Evolutionary conservation across 2,329 filamentous ascomycete genomes (phyloP), one percentile per base, ranked within the genome.

Genomic region (Myriosclerotinia curreyana): DNA sequence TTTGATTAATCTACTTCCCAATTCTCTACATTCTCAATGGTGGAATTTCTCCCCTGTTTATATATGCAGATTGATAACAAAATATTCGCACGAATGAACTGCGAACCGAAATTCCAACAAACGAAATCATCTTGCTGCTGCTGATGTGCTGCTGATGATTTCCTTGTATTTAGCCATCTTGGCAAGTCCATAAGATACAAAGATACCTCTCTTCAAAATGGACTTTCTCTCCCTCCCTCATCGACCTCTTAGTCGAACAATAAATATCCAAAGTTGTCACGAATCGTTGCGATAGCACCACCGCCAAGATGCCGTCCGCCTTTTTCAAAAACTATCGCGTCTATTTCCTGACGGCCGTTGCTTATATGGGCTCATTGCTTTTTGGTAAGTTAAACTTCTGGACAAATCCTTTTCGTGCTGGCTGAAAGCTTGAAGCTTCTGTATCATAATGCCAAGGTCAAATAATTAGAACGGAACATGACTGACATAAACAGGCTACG

Each of bases 321-420:
- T 70, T 70, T 44, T 70, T 70, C 64, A 67, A 67, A 38, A 70
- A 70, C 56, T 65, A 65, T 48, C 63, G 69, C 28, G 67, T 70
- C 59, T 70, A 70, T 50, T 25, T 71, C 12, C 66, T 71, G 44
- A 69, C 70, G 31, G 58, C 66, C 9, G 69, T 71, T 60, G 69
- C 69, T 17, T 71, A 71, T 44, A 70, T 71, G 67, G 70, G 70
- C 54, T 70, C 68, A 12, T 55, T 71, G 50, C 65, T 71, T n/a
- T 71, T 71, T 46, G 70, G 70, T 69, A 66, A 9, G 61, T 38
- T 12, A 28, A n/a, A 12, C 11, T 8, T 36, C 34, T 17, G 52
- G 52, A 40, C 40, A 25, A 11, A 12, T 40, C 17, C 36, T 12
- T 38, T 2, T 15, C 40, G 28, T 22, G 31, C 6, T n/a, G 15